Evolutionary conservation across 1,284 basidiomycete genomes (phyloP).

Genomic region (Tilletia setariae): DNA sequence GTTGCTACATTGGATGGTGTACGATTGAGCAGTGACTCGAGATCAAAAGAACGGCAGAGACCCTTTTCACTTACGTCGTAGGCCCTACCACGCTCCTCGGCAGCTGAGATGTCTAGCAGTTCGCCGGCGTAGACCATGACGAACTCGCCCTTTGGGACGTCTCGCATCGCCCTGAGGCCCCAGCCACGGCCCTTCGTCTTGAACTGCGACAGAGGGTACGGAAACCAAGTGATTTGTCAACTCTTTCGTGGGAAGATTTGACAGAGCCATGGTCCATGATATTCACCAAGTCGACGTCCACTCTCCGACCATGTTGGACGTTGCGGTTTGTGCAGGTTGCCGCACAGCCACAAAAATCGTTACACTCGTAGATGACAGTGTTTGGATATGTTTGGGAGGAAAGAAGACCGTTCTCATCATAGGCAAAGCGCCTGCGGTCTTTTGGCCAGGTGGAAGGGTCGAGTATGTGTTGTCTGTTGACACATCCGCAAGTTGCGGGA

Average conservation of each 20-base stretch:
- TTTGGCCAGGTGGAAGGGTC: background rate
- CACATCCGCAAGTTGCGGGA: constrained; percentile 32
- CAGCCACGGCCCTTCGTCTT: constrained; percentile 66
- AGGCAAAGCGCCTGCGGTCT: constrained; percentile 18
- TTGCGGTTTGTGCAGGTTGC: constrained; percentile 78
- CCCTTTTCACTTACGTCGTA: constrained; percentile 57
- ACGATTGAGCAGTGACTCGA: background rate
- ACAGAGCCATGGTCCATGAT: too few relatives aligned
- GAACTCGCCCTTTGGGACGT: constrained; percentile 63
- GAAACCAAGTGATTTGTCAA: constrained; percentile 57
- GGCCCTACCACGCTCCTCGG: constrained; percentile 65
- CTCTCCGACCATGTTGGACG: constrained; percentile 71
- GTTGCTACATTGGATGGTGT: constrained; percentile 47
- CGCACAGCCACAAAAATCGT: constrained; percentile 73
- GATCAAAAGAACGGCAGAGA: background rate
- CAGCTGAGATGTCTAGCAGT: constrained; percentile 67
- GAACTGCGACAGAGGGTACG: constrained; percentile 52
- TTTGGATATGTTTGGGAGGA: background rate
- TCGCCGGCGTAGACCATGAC: constrained; percentile 83
- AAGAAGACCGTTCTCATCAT: constrained; percentile 26
- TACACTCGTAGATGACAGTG: constrained; percentile 79
- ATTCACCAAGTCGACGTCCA: background rate
- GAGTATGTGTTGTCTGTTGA: constrained; percentile 6
- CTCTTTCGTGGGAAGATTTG: too few relatives aligned
- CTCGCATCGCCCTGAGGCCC: constrained; percentile 47